Conservation (phyloP, 352 stramenopile species). For the Blastocystis sp. region DNA sequence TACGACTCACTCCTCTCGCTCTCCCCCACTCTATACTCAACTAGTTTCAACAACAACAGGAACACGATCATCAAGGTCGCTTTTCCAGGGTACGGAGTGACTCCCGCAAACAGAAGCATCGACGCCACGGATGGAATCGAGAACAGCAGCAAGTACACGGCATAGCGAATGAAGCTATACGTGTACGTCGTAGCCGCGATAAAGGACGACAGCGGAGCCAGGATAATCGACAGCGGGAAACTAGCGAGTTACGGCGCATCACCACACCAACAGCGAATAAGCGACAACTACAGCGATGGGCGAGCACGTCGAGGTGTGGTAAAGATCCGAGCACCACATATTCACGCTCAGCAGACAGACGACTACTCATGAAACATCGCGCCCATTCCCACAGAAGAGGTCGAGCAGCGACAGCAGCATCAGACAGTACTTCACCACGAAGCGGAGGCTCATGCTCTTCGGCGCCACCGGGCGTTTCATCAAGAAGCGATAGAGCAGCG, state of each 20-base stretch:
- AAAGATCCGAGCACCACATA: slow-evolving; percentile 21
- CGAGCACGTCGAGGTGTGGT: slow-evolving; percentile 20
- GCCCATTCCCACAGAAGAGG: not conserved
- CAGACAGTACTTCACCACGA: slow-evolving; percentile 6
- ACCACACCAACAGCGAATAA: not conserved
- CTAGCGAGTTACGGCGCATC: not conserved
- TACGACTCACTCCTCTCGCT: not conserved
- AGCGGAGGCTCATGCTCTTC: not conserved
- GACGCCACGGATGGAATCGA: slow-evolving; percentile 6
- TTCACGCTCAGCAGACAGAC: slow-evolving; percentile 5
- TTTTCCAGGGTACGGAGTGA: slow-evolving; percentile 2
- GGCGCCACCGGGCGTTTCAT: slow-evolving; percentile 7
- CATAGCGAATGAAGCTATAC: not conserved
- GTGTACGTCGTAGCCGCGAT: not conserved
- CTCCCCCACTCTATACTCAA: slow-evolving; percentile 3
- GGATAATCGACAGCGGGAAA: slow-evolving; percentile 43
- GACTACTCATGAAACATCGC: not conserved
- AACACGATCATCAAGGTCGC: not conserved
- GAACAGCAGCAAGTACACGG: not conserved
- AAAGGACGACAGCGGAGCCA: slow-evolving; percentile 5
- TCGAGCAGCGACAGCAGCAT: slow-evolving; percentile 2
- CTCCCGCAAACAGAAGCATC: slow-evolving; percentile 16
- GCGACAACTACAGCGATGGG: slow-evolving; percentile 18
- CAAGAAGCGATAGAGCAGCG: not conserved
- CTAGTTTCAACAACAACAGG: not conserved